Evolutionary conservation across 768 basidiomycete genomes (phyloP).

Genomic region (Boletus rubescentipes): DNA sequence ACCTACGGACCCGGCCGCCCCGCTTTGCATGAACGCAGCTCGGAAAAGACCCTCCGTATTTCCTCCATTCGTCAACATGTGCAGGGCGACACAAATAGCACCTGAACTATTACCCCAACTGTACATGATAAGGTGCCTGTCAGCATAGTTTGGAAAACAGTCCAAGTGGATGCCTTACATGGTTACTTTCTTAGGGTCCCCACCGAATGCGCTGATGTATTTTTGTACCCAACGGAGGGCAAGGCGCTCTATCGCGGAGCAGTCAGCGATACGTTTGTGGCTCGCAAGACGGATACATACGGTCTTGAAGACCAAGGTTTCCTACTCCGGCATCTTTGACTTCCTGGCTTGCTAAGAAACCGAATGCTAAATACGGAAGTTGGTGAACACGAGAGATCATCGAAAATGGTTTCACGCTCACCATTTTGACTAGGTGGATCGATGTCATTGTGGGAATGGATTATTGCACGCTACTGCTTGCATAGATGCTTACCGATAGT

Average conservation of each 20-base stretch:
- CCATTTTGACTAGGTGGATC: background rate
- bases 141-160: background rate
- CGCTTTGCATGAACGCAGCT: conserved; percentile 41
- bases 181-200: conserved; percentile 29
- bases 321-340: background rate
- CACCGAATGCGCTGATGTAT: conserved; percentile 49
- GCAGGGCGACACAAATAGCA: conserved; percentile 34
- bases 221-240: conserved; percentile 56
- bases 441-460: background rate
- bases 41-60: conserved; percentile 26
- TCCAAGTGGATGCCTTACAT: background rate
- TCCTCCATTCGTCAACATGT: conserved; percentile 29
- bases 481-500: background rate
- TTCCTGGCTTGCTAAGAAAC: background rate
- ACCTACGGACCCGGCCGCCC: conserved; percentile 29
- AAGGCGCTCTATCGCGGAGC: conserved; percentile 24
- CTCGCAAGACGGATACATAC: background rate
- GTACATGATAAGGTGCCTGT: background rate
- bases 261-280: no score
- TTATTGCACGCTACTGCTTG: no score
- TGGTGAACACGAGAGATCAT: background rate
- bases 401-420: background rate
- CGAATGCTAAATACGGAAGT: background rate
- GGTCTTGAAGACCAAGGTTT: background rate
- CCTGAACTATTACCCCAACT: conserved; percentile 41